A percentile compares a stretch with the other conserved stretches of the same genome.
phyloP scores from a whole-genome alignment of 2,329 filamentous ascomycete species.

The Neurospora crassa region DNA sequence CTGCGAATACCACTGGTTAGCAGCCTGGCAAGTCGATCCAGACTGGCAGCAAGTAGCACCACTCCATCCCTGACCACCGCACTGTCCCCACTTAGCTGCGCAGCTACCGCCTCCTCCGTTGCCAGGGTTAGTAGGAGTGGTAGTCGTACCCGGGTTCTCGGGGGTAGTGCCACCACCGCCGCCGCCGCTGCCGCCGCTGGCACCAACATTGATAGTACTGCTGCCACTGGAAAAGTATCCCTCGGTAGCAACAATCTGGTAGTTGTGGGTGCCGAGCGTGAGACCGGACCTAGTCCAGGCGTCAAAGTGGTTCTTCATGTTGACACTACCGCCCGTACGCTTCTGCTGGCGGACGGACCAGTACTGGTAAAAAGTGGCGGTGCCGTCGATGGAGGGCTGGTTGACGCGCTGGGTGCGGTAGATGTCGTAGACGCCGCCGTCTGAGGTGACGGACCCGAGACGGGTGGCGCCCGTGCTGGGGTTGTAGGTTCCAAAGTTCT shows the following conservation, averaged over 20 bases:
- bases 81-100: conserved; percentile 23
- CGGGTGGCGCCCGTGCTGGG: conserved; percentile 25
- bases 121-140: background rate
- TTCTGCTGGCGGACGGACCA: conserved; percentile 40
- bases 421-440: conserved; percentile 28
- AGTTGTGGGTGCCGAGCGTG: conserved; percentile 38
- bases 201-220: conserved; percentile 29
- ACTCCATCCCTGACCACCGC: conserved; percentile 24
- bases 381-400: conserved; percentile 37
- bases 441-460: conserved; percentile 24
- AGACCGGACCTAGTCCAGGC: conserved; percentile 39
- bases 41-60: conserved; percentile 25
- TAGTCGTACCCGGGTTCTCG: background rate
- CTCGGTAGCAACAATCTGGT: conserved; percentile 45
- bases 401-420: conserved; percentile 27
- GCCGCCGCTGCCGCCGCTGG: conserved; percentile 15
- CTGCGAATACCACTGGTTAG: conserved; percentile 25
- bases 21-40: conserved; percentile 21
- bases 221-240: conserved; percentile 40
- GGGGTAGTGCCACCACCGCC: conserved; percentile 5
- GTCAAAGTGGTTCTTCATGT: conserved; percentile 39
- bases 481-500: conserved; percentile 34
- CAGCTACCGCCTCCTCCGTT: conserved; percentile 12
- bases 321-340: conserved; percentile 40
- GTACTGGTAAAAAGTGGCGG: conserved; percentile 39